These are phyloP conservation scores for Chondrostereum purpureum DNA, from an alignment of 1,284 basidiomycete genomes.

Conservation along the genomic window DNA sequence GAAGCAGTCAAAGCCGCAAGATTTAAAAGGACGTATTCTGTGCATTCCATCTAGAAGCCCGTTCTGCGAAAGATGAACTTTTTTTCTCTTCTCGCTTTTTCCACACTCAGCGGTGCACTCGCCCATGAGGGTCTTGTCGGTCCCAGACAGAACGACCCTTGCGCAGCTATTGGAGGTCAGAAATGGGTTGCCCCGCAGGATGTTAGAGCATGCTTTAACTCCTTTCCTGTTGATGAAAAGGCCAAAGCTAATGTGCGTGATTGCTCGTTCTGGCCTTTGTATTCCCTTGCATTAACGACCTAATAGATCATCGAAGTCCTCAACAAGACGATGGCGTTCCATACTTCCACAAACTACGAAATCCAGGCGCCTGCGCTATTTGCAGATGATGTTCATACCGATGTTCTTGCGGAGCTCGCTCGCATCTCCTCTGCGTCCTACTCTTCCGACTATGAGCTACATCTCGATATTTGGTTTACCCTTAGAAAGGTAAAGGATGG, in stretches of 20 bases:
- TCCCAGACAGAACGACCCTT: too few species aligned
- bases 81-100: too few species aligned
- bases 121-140: too few species aligned
- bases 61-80: too few species aligned
- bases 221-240: conserved; percentile 26
- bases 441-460: conserved; percentile 45
- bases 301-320: conserved; percentile 15
- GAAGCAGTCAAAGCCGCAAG: too few species aligned
- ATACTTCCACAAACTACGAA: conserved; percentile 54
- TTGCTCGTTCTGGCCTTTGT: too few species aligned
- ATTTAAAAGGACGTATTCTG: too few species aligned
- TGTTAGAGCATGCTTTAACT: conserved; percentile 32
- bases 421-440: conserved; percentile 40
- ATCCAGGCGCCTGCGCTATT: conserved; percentile 46
- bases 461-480: conserved; percentile 46
- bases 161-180: conserved; percentile 31
- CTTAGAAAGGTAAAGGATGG: conserved; percentile 55
- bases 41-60: too few species aligned
- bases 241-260: conserved; percentile 32
- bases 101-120: too few species aligned
- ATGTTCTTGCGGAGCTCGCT: conserved; percentile 43
- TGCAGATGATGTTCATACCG: conserved; percentile 45
- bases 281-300: conserved; percentile 1
- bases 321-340: conserved; percentile 49
- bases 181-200: conserved; percentile 35